These are phyloP conservation scores for Arabis hirsuta DNA, from an alignment of 345 rosid species.

Conservation along the genomic window DNA sequence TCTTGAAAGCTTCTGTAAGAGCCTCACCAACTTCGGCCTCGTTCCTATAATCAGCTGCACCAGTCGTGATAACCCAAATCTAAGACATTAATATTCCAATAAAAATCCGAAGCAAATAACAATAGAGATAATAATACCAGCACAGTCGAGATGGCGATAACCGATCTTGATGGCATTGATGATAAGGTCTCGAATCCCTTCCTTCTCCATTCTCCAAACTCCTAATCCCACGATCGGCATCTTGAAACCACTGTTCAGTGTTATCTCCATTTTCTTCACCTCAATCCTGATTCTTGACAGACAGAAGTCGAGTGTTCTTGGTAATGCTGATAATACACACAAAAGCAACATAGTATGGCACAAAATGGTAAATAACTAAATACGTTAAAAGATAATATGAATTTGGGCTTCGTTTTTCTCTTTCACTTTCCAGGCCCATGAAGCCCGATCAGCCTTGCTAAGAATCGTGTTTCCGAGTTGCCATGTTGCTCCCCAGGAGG, in stretches of 20 bases:
- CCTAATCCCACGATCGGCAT: slow-evolving; percentile 84
- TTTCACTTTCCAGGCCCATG: no score
- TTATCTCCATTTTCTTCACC: slow-evolving; percentile 53
- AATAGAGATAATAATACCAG: slow-evolving; percentile 44
- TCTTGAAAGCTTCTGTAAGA: slow-evolving; percentile 64
- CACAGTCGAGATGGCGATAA: slow-evolving; percentile 92
- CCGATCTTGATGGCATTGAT: slow-evolving; percentile 77
- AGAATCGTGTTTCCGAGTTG: no score
- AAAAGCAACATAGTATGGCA: no score
- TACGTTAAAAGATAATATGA: no score
- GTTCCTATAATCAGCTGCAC: slow-evolving; percentile 74
- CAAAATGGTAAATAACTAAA: no score
- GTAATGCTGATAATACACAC: no score
- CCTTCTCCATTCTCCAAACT: slow-evolving; percentile 83
- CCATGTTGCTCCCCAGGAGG: no score
- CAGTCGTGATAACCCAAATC: not conserved
- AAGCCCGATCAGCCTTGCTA: no score
- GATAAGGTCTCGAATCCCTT: slow-evolving; percentile 68
- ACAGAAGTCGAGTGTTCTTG: no score
- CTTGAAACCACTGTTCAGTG: slow-evolving; percentile 76
- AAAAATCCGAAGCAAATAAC: no score
- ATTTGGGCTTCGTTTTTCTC: no score
- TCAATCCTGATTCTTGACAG: not conserved
- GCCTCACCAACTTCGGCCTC: slow-evolving; percentile 81
- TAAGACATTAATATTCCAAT: no score